Evolutionary conservation across 1,284 basidiomycete genomes (phyloP).

Genomic region (Peniophora sp.): DNA sequence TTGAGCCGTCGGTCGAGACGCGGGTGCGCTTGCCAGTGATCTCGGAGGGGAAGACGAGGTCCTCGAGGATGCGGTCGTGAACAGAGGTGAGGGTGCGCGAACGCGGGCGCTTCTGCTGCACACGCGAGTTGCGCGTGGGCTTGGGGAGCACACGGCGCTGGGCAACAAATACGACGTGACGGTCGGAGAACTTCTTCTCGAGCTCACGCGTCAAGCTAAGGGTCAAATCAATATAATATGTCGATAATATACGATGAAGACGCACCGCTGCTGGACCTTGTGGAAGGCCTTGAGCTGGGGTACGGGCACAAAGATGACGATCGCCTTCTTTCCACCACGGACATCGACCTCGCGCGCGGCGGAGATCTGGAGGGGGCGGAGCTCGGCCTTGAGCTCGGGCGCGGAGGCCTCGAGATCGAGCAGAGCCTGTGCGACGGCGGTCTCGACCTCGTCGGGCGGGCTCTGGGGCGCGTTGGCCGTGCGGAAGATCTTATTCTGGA

Average conservation of each 20-base stretch:
- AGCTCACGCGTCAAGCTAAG: constrained; percentile 93
- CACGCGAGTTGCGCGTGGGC: constrained; percentile 88
- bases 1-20: constrained; percentile 83
- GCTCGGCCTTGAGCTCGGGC: constrained; percentile 95
- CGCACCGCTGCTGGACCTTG: constrained; percentile 96
- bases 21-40: constrained; percentile 98
- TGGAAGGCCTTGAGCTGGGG: constrained; percentile 98
- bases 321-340: constrained; percentile 98
- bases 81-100: constrained; percentile 96
- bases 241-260: constrained; percentile 13
- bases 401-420: constrained; percentile 98
- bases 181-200: constrained; percentile 99
- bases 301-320: constrained; percentile 97
- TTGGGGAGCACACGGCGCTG: constrained; percentile 99
- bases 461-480: constrained; percentile 92
- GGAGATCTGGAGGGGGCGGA: constrained; percentile 94
- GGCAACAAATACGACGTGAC: constrained; percentile 97
- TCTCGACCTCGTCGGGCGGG: constrained; percentile 89
- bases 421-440: constrained; percentile 89
- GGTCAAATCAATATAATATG: not conserved
- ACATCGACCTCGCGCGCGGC: constrained; percentile 99
- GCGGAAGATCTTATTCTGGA: constrained; percentile 85
- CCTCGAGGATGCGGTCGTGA: constrained; percentile 97
- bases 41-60: constrained; percentile 98
- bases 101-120: constrained; percentile 94